phyloP scores from a whole-genome alignment of 108 stramenopile species.

The Skeletonema tropicum region DNA sequence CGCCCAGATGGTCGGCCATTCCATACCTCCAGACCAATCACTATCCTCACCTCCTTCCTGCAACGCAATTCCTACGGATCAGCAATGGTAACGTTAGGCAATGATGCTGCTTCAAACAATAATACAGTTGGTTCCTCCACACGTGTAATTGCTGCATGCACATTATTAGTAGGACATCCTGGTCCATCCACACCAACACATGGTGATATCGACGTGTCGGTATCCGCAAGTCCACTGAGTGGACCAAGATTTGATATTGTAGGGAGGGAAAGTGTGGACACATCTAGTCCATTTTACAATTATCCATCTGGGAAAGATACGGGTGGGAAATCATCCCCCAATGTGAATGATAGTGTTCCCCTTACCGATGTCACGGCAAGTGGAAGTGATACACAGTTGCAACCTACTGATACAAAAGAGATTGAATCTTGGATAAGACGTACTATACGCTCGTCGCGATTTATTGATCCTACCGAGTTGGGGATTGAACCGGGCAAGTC shows the following conservation, averaged over 20 bases:
- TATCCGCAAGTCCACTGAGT: conserved; percentile 38
- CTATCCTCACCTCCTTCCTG: conserved; percentile 53
- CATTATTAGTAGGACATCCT: conserved; percentile 74
- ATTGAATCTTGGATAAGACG: conserved; percentile 50
- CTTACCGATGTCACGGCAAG: not conserved
- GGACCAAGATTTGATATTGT: conserved; percentile 35
- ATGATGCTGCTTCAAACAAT: not conserved
- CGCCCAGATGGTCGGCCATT: conserved; percentile 77
- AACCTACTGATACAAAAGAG: conserved; percentile 34
- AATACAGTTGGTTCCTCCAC: conserved; percentile 54
- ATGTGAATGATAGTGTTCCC: conserved; percentile 8
- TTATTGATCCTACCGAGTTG: conserved; percentile 40
- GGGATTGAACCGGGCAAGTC: conserved; percentile 47
- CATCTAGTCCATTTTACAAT: conserved; percentile 1
- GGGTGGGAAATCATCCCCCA: not conserved
- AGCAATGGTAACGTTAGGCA: conserved; percentile 60
- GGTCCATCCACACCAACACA: conserved; percentile 45
- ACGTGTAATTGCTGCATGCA: conserved; percentile 65
- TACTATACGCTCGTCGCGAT: conserved; percentile 31
- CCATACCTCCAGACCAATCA: conserved; percentile 54
- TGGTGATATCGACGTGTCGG: conserved; percentile 59
- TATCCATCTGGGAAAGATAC: not conserved
- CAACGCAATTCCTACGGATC: conserved; percentile 69
- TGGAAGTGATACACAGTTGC: conserved; percentile 9
- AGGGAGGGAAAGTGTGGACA: conserved; percentile 23